Evolutionary conservation across 768 basidiomycete genomes (phyloP).

Genomic region (Termitomyces bulborhizus): DNA sequence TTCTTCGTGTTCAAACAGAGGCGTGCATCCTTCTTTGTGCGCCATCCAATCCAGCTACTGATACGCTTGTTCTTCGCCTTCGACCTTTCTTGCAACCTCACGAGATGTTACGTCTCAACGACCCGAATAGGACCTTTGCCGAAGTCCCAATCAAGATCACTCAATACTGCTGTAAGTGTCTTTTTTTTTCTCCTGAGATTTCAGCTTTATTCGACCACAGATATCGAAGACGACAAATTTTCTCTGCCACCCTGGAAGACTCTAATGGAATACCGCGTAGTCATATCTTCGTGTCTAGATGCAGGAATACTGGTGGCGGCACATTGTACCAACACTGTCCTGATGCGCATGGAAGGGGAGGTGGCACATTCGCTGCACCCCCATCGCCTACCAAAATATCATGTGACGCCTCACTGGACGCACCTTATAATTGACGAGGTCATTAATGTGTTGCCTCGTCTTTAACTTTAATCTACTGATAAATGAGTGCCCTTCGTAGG

Average conservation of each 20-base stretch:
- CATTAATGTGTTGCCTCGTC: not conserved
- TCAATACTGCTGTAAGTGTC: conserved; percentile 39
- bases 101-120: conserved; percentile 43
- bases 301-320: conserved; percentile 37
- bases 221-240: conserved; percentile 40
- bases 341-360: conserved; percentile 35
- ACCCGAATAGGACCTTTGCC: conserved; percentile 42
- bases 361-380: conserved; percentile 32
- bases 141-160: conserved; percentile 40
- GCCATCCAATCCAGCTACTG: conserved; percentile 46
- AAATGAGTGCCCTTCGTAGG: conserved; percentile 21
- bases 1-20: conserved; percentile 39
- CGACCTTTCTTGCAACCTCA: conserved; percentile 29
- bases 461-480: not conserved
- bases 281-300: conserved; percentile 42
- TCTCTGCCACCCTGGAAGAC: conserved; percentile 39
- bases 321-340: conserved; percentile 35
- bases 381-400: conserved; percentile 20
- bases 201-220: conserved; percentile 17
- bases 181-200: not conserved
- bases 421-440: conserved; percentile 49
- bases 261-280: conserved; percentile 40
- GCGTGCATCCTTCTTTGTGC: conserved; percentile 44
- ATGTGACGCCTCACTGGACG: conserved; percentile 42
- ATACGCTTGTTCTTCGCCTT: conserved; percentile 39